Evolutionary conservation across 805 yeast species (phyloP), one percentile per base, ranked within the genome.

Genomic region (Komagataella ulmi): DNA sequence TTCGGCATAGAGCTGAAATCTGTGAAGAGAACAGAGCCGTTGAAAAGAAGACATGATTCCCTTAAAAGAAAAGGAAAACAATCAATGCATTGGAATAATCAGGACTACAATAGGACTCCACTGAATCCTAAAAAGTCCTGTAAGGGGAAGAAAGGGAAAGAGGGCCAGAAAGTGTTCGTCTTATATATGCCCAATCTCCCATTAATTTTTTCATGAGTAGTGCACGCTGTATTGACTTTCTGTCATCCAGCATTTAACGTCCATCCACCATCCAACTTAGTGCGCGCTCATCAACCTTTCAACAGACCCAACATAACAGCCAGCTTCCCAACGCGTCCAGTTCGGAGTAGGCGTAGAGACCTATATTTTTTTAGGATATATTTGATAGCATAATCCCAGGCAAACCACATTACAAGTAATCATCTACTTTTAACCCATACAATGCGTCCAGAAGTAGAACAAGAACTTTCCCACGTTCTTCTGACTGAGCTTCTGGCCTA

Each of bases 401-500:
- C 43, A 30, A 30, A 30, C 40, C 40, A 10, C 10, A 30, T 30
- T 30, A 30, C 40, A 30, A 30, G 14, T 10, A 30, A 30, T 17
- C n/a, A 44, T 49, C 17, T 44, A 19, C 49, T 24, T 47, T 14
- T 18, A 24, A 40, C 43, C 12, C 49, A 23, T 14, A 17, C 36
- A 43, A 85, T 85, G 93, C 81, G 81, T 67, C 96, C 99, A 59
- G 98, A 93, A 77, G 83, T 89, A 55, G 95, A 93, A 75, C 99
- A 93, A 74, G 98, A 93, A 68, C 80, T 93, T 59, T 95, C 99
- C 59, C 98, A 93, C 68, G 83, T 87, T 58, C 76, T 93, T 58
- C 77, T 93, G 66, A 89, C 97, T 24, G 99, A 93, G 77, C 81
- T 93, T 61, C 78, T 93, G 72, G 98, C 99, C 51, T 93, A 90